A percentile compares a stretch with the other conserved stretches of the same genome.
phyloP scores from a whole-genome alignment of 2,329 filamentous ascomycete species.

The Xylaria sp. region DNA sequence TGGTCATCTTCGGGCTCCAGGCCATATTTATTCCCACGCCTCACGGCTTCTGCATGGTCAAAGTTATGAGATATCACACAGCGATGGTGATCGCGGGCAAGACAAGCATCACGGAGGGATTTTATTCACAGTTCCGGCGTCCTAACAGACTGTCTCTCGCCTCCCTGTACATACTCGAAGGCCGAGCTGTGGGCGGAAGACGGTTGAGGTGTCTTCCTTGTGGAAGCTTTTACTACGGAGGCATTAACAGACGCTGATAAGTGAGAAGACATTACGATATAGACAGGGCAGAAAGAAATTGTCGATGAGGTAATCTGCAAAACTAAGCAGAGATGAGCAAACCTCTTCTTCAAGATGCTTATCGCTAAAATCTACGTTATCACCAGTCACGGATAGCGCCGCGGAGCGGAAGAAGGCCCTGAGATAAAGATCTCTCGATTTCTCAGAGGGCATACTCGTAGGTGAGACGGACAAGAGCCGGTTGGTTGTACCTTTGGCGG shows the following conservation, averaged over 20 bases:
- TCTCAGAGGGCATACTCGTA: slow-evolving; percentile 42
- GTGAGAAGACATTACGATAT: slow-evolving; percentile 32
- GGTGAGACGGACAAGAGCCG: slow-evolving; percentile 43
- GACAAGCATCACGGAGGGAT: slow-evolving; percentile 43
- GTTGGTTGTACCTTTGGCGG: slow-evolving; percentile 11
- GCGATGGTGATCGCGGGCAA: slow-evolving; percentile 44
- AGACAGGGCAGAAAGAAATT: slow-evolving; percentile 46
- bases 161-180: slow-evolving; percentile 36
- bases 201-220: slow-evolving; percentile 42
- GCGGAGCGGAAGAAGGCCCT: slow-evolving; percentile 39
- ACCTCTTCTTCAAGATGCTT: no score
- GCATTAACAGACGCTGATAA: slow-evolving; percentile 5
- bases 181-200: slow-evolving; percentile 41
- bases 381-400: slow-evolving; percentile 30
- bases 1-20: not conserved
- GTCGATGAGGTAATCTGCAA: slow-evolving; percentile 43
- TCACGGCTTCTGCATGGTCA: slow-evolving; percentile 28
- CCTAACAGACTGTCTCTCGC: slow-evolving; percentile 34
- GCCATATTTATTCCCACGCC: slow-evolving; percentile 18
- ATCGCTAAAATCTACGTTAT: no score
- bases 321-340: slow-evolving; percentile 36
- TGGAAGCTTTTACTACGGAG: slow-evolving; percentile 44
- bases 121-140: slow-evolving; percentile 39
- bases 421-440: slow-evolving; percentile 43
- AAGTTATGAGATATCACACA: slow-evolving; percentile 45